Percentiles rank a stretch among this genome's conserved stretches.
These are phyloP conservation scores for Chaetomium olivaceum DNA, from an alignment of 2,329 filamentous ascomycete species.

Conservation along the genomic window DNA sequence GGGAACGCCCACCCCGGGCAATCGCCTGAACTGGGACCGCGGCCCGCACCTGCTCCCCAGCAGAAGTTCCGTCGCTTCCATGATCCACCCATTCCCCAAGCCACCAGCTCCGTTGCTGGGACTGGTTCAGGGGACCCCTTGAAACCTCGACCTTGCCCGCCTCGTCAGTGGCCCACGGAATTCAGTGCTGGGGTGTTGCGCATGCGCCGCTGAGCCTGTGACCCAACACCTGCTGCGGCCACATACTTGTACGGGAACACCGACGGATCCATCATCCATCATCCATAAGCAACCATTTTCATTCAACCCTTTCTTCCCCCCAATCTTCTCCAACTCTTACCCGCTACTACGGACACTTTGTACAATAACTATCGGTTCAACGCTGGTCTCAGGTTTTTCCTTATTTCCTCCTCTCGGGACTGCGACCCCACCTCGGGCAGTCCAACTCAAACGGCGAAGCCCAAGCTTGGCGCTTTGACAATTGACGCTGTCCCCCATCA, in stretches of 20 bases:
- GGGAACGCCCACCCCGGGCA: conserved; percentile 11
- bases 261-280: conserved; percentile 28
- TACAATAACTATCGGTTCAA: not conserved
- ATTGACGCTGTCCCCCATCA: not conserved
- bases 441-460: not conserved
- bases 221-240: conserved; percentile 26
- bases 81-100: conserved; percentile 24
- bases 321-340: not conserved
- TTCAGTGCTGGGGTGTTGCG: conserved; percentile 11
- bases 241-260: conserved; percentile 4
- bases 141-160: conserved; percentile 10
- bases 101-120: conserved; percentile 22
- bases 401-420: not conserved
- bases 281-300: conserved; percentile 27
- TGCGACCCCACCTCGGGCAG: not conserved
- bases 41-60: conserved; percentile 28
- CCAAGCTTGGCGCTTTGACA: not conserved
- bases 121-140: conserved; percentile 17
- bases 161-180: conserved; percentile 4
- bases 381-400: not conserved
- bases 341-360: too few species aligned
- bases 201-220: conserved; percentile 27
- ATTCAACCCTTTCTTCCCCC: not conserved
- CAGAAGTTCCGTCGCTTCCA: conserved; percentile 21
- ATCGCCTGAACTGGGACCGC: conserved; percentile 20